A percentile compares a stretch with the other conserved stretches of the same genome.
These are phyloP conservation scores for Helenozyma baotianmanensis DNA, from an alignment of 805 yeast species.

Conservation along the genomic window DNA sequence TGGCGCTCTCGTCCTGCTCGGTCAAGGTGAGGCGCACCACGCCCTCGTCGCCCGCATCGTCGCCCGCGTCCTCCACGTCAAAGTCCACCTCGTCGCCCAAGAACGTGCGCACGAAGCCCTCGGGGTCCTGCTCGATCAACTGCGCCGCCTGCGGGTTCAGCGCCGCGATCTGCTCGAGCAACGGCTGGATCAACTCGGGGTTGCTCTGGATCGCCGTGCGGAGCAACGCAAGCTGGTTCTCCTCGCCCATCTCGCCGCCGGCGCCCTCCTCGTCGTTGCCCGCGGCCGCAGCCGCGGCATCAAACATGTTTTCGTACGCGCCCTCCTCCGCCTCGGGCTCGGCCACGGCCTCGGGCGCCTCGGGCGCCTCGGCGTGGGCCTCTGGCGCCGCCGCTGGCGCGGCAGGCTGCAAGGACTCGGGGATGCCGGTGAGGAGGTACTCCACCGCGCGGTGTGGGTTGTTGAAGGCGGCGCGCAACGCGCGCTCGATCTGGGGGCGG, in stretches of 20 bases:
- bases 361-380: conserved; percentile 9
- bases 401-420: conserved; percentile 50
- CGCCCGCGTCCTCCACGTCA: conserved; percentile 30
- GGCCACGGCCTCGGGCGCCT: conserved; percentile 15
- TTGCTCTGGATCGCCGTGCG: conserved; percentile 77
- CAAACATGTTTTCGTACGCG: conserved; percentile 46
- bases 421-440: conserved; percentile 84
- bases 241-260: conserved; percentile 29
- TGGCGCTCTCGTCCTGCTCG: conserved; percentile 84
- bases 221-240: conserved; percentile 48
- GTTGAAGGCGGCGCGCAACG: conserved; percentile 91
- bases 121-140: conserved; percentile 82
- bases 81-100: conserved; percentile 51
- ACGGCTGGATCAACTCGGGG: conserved; percentile 83
- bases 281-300: conserved; percentile 41
- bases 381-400: conserved; percentile 13
- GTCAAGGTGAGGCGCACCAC: conserved; percentile 58
- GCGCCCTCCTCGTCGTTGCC: conserved; percentile 25
- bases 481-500: conserved; percentile 80
- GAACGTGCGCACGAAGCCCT: conserved; percentile 72
- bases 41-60: conserved; percentile 34
- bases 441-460: conserved; percentile 98
- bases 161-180: conserved; percentile 75
- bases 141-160: conserved; percentile 82
- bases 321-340: conserved; percentile 14